Evolutionary conservation across 2,329 filamentous ascomycete species (phyloP).

Genomic region (Botrytis porri): DNA sequence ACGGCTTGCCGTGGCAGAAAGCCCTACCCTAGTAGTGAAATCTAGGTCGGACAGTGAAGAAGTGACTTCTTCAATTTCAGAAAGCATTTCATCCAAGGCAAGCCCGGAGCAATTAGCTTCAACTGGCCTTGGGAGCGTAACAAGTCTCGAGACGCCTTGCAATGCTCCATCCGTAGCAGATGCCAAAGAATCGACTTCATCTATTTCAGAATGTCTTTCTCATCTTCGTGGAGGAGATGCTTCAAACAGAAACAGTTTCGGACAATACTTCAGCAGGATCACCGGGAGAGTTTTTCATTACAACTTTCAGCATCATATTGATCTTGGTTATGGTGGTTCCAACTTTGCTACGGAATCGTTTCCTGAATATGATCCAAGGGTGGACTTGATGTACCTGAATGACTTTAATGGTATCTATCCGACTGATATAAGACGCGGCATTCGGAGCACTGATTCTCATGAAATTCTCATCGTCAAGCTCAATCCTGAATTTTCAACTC

Average conservation of each 20-base stretch:
- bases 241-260: no score
- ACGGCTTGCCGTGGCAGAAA: no score
- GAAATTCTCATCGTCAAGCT: background rate
- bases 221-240: background rate
- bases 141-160: background rate
- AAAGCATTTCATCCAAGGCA: background rate
- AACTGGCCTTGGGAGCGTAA: background rate
- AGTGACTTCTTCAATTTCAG: background rate
- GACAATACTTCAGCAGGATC: background rate
- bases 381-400: background rate
- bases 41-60: background rate
- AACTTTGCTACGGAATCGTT: background rate
- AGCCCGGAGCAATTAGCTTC: background rate
- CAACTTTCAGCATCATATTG: background rate
- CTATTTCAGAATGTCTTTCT: background rate
- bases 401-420: background rate
- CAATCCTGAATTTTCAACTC: background rate
- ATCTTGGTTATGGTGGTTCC: slow-evolving; percentile 7
- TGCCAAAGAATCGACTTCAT: background rate
- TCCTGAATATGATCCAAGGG: background rate
- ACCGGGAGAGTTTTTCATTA: background rate
- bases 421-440: background rate
- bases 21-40: background rate
- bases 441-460: background rate
- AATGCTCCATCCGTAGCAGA: background rate